A percentile compares a stretch with the other conserved stretches of the same genome.
These are phyloP conservation scores for Monosporozyma solicola DNA, from an alignment of 805 yeast genomes.

Conservation along the genomic window DNA sequence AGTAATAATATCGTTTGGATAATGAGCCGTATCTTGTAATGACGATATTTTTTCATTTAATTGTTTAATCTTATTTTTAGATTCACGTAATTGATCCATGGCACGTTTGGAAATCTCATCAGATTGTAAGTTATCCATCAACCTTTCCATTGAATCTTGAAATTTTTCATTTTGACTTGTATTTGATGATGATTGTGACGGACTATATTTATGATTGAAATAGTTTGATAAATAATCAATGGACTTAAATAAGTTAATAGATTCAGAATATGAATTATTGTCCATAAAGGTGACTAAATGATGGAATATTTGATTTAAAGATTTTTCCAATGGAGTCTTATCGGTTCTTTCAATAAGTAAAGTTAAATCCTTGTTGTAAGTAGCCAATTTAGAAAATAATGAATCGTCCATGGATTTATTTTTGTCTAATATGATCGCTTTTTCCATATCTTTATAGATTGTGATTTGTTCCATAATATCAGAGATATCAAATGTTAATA, in stretches of 20 bases:
- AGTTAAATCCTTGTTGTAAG: background rate
- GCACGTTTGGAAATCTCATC: slow-evolving; percentile 83
- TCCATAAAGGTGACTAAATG: slow-evolving; percentile 44
- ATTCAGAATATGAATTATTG: slow-evolving; percentile 41
- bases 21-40: slow-evolving; percentile 24
- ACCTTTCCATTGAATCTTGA: slow-evolving; percentile 65
- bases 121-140: slow-evolving; percentile 65
- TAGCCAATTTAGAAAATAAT: background rate
- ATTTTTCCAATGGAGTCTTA: slow-evolving; percentile 63
- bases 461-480: slow-evolving; percentile 55
- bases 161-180: slow-evolving; percentile 30
- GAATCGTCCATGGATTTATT: slow-evolving; percentile 20
- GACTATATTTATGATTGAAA: slow-evolving; percentile 49
- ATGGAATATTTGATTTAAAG: slow-evolving; percentile 46
- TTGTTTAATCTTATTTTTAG: slow-evolving; percentile 40
- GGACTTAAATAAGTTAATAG: slow-evolving; percentile 37
- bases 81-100: slow-evolving; percentile 46
- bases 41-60: background rate
- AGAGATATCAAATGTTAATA: slow-evolving; percentile 33
- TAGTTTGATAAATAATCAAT: slow-evolving; percentile 53
- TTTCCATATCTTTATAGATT: slow-evolving; percentile 38
- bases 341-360: slow-evolving; percentile 14
- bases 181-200: slow-evolving; percentile 16
- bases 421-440: slow-evolving; percentile 22
- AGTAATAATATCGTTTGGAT: slow-evolving; percentile 33